Conservation (phyloP, 371 early-diverging fungal genomes). For the Modicella reniformis region DNA sequence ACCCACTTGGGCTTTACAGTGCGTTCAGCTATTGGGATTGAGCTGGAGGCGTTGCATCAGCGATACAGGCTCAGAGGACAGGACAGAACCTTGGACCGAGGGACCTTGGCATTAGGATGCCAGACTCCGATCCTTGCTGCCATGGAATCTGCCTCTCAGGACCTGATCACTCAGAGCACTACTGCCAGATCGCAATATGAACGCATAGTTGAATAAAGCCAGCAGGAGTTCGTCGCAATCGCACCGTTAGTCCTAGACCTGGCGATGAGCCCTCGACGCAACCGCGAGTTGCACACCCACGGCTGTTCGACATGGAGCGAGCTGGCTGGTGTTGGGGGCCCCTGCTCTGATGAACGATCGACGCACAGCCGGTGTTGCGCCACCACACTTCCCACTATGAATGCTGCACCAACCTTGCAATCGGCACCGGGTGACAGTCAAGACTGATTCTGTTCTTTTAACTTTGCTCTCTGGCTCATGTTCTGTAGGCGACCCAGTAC, state of each 20-base stretch:
- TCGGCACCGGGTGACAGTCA: neutral
- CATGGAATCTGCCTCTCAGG: neutral
- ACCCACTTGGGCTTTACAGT: neutral
- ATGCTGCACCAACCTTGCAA: neutral
- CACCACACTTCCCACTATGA: neutral
- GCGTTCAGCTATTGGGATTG: too few species aligned
- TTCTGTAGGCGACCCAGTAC: constrained; percentile 83
- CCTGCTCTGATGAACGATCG: too few species aligned
- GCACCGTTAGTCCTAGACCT: neutral
- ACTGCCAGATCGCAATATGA: constrained; percentile 1
- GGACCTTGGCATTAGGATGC: neutral
- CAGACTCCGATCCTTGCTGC: neutral
- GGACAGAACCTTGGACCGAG: neutral
- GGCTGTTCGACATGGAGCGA: neutral
- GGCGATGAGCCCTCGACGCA: neutral
- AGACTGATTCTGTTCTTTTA: neutral
- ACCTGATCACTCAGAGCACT: neutral
- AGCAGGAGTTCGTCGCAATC: neutral
- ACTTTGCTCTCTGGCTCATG: neutral
- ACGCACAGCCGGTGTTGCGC: too few species aligned
- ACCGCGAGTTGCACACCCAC: neutral
- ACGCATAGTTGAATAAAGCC: neutral
- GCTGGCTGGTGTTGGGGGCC: neutral
- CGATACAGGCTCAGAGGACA: neutral
- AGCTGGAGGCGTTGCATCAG: neutral